Percentiles rank a stretch among this genome's conserved stretches.
phyloP scores from a whole-genome alignment of 2,329 filamentous ascomycete genomes.

The Ophiosphaerella herpotricha region DNA sequence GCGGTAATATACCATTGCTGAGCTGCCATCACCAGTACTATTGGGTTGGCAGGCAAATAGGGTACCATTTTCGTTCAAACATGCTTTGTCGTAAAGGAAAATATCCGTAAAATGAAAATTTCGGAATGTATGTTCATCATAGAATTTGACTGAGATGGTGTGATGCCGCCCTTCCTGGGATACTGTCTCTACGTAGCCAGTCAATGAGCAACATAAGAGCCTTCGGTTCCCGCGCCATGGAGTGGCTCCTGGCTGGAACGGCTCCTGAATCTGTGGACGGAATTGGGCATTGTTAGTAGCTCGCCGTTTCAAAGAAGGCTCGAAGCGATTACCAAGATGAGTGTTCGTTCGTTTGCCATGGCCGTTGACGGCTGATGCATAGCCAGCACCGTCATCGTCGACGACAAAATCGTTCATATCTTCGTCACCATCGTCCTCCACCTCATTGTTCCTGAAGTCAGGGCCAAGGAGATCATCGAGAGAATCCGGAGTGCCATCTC shows the following conservation, averaged over 20 bases:
- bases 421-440: constrained; percentile 53
- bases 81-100: constrained; percentile 94
- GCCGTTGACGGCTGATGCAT: constrained; percentile 65
- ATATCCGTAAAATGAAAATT: constrained; percentile 98
- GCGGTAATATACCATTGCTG: constrained; percentile 89
- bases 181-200: constrained; percentile 95
- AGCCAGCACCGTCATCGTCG: constrained; percentile 94
- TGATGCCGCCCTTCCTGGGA: constrained; percentile 86
- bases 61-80: constrained; percentile 80
- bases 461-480: constrained; percentile 79
- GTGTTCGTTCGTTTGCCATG: constrained; percentile 66
- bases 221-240: constrained; percentile 94
- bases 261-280: constrained; percentile 73
- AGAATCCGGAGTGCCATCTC: constrained; percentile 69
- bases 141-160: constrained; percentile 96
- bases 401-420: constrained; percentile 81
- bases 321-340: constrained; percentile 49
- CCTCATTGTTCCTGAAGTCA: constrained; percentile 54
- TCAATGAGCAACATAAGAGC: constrained; percentile 90
- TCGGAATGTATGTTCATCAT: constrained; percentile 87
- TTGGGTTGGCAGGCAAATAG: constrained; percentile 80
- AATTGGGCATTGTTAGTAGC: constrained; percentile 52
- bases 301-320: constrained; percentile 57
- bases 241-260: constrained; percentile 93
- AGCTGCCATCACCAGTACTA: constrained; percentile 53